Evolutionary conservation across 2,329 filamentous ascomycete genomes (phyloP), one percentile per base, ranked within the genome.

Genomic region (Sarocladium oryzae): DNA sequence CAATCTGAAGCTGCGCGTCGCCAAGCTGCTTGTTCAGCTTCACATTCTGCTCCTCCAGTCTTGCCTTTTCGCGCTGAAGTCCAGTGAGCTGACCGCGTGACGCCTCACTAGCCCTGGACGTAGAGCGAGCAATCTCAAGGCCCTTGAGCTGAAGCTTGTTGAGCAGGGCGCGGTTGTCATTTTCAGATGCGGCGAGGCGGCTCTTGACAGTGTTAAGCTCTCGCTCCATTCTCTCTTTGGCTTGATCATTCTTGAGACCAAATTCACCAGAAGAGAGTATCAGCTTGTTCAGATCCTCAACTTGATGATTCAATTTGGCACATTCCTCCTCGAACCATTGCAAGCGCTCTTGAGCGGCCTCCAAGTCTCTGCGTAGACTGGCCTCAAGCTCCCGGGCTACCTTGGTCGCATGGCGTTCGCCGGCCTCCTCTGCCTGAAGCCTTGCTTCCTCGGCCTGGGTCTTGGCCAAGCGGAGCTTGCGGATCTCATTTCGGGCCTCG

Each of bases 61-160:
- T 89, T 1, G 79, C 67, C 70, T 96, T 97, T 62, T 96, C 92
- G 15, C 84, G 81, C 56, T 92, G 89, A 24, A 96, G 73, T 53
- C 85, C 82, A 35, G 81, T 68, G 45, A 96, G 75, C 57, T 93
- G 87, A 2, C 84, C 78, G 33, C 91, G 84, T 43, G 90, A 88
- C 28, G 84, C 88, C 59, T 97, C 92, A 55, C 81, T 90, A 26
- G 88, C 92, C 53, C 86, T 85, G 4, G 91, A 95, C 54, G 82
- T 89, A 1, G 92, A 93, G 41, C 93, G 82, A 36, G 92, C 92
- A 66, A 99, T 95, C 63, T 99, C 92, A 6, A 99, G 78, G 26
- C 95, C 93, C 73, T 97, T 97, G 62, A 97, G 92, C 62, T 97
- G 92, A 16, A 99, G 78, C 69, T 97, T 97, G 72, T 96, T 97